Conservation (phyloP, 768 basidiomycete species). For the Boletus rubroflammeus region DNA sequence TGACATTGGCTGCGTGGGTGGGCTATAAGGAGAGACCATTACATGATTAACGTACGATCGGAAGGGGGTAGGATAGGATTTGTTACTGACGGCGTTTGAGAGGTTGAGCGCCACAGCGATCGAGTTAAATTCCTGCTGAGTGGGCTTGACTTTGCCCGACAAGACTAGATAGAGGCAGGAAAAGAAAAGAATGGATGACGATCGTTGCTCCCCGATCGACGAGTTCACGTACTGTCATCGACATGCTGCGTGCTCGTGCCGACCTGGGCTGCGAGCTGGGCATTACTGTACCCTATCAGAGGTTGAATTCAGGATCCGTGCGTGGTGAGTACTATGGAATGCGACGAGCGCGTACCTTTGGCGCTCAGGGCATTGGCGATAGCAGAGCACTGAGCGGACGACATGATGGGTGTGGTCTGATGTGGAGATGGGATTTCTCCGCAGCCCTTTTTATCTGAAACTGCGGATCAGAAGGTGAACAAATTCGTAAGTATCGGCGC, state of each 20-base stretch:
- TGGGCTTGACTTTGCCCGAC: conserved; percentile 41
- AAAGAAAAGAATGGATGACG: neutral
- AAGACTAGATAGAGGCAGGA: conserved; percentile 41
- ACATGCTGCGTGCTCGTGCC: conserved; percentile 46
- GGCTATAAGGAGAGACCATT: neutral
- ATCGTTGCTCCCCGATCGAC: neutral
- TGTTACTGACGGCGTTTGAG: conserved; percentile 29
- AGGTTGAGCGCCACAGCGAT: conserved; percentile 46
- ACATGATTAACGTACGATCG: neutral
- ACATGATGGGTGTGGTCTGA: conserved; percentile 35
- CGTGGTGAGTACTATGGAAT: neutral
- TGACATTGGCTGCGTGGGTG: neutral
- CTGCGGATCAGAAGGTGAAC: conserved; percentile 11
- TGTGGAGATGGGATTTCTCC: neutral
- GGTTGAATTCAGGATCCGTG: neutral
- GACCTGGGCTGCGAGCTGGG: conserved; percentile 44
- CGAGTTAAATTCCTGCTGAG: conserved; percentile 44
- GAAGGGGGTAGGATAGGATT: too few species aligned
- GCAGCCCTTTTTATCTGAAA: conserved; percentile 14
- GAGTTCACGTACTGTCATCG: conserved; percentile 43
- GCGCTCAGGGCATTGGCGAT: conserved; percentile 48
- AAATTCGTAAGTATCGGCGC: conserved; percentile 3
- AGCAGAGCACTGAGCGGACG: conserved; percentile 46
- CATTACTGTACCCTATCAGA: conserved; percentile 1
- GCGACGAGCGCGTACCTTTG: conserved; percentile 38